Percentiles rank a stretch among this genome's conserved stretches.
These are phyloP conservation scores for Zalaria obscura DNA, from an alignment of 2,329 filamentous ascomycete species.

Conservation along the genomic window DNA sequence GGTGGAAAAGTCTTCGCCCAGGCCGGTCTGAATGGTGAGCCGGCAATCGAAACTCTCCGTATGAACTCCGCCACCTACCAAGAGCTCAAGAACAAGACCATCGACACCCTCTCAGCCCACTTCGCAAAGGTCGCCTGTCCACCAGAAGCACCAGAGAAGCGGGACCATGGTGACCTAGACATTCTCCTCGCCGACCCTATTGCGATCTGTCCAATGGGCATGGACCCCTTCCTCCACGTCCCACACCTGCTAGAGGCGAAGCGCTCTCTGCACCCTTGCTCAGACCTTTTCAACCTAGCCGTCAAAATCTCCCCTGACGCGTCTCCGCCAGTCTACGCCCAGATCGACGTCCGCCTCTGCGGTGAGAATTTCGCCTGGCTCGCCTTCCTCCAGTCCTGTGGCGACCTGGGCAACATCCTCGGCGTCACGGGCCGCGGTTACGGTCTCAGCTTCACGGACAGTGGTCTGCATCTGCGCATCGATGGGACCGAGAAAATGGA, in stretches of 20 bases:
- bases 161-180: slow-evolving; percentile 59
- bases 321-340: slow-evolving; percentile 29
- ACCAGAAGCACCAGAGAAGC: slow-evolving; percentile 55
- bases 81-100: slow-evolving; percentile 32
- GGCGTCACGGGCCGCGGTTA: slow-evolving; percentile 45
- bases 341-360: slow-evolving; percentile 54
- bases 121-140: slow-evolving; percentile 41
- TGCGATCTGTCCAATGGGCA: slow-evolving; percentile 1
- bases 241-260: neutral
- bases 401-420: slow-evolving; percentile 55
- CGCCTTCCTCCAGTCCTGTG: slow-evolving; percentile 54
- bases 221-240: slow-evolving; percentile 5
- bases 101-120: slow-evolving; percentile 27
- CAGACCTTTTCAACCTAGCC: slow-evolving; percentile 27
- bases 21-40: slow-evolving; percentile 23
- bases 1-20: slow-evolving; percentile 48
- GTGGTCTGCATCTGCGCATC: slow-evolving; percentile 50
- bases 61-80: slow-evolving; percentile 48
- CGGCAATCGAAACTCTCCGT: slow-evolving; percentile 45
- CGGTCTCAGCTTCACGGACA: slow-evolving; percentile 49
- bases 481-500: slow-evolving; percentile 50
- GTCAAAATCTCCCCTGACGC: slow-evolving; percentile 31
- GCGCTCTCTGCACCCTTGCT: neutral
- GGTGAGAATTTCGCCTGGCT: slow-evolving; percentile 41
- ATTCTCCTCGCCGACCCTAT: slow-evolving; percentile 37